Conservation (phyloP, 352 stramenopile genomes). For the Globisporangium emineosum region DNA sequence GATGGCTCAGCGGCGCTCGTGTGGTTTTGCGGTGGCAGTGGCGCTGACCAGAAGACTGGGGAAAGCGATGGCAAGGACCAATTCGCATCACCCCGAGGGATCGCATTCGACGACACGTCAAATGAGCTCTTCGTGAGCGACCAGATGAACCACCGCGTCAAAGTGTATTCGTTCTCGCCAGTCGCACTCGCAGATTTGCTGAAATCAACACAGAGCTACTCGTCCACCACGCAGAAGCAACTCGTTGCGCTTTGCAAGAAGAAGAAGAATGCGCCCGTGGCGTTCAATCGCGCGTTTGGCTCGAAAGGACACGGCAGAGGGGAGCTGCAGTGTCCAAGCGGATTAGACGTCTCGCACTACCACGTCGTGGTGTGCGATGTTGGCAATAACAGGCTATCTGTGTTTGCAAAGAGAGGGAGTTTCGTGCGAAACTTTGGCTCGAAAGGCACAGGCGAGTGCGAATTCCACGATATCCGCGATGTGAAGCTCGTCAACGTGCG, state of each 20-base stretch:
- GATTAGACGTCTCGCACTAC: slow-evolving; percentile 63
- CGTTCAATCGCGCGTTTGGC: slow-evolving; percentile 26
- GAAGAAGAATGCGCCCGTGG: neutral
- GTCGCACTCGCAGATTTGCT: slow-evolving; percentile 6
- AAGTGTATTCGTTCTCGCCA: slow-evolving; percentile 36
- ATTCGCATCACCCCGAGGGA: slow-evolving; percentile 16
- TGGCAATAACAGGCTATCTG: slow-evolving; percentile 43
- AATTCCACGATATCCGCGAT: slow-evolving; percentile 54
- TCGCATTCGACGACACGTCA: slow-evolving; percentile 51
- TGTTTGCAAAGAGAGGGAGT: slow-evolving; percentile 54
- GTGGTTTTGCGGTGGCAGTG: slow-evolving; percentile 5
- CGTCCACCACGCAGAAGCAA: neutral
- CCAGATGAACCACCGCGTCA: slow-evolving; percentile 42
- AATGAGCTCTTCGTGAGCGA: slow-evolving; percentile 69
- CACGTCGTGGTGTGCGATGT: slow-evolving; percentile 62
- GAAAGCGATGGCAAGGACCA: neutral
- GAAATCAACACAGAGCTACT: neutral
- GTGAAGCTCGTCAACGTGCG: slow-evolving; percentile 55
- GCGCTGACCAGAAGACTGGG: neutral
- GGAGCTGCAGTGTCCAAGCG: slow-evolving; percentile 38
- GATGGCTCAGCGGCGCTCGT: slow-evolving; percentile 1
- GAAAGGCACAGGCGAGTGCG: slow-evolving; percentile 29
- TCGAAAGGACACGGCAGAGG: slow-evolving; percentile 26
- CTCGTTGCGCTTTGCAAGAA: neutral
- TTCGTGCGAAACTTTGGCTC: slow-evolving; percentile 45